Evolutionary conservation across 129 eudicot species (phyloP), one percentile per base, ranked within the genome.

Genomic region (Apium graveolens): DNA sequence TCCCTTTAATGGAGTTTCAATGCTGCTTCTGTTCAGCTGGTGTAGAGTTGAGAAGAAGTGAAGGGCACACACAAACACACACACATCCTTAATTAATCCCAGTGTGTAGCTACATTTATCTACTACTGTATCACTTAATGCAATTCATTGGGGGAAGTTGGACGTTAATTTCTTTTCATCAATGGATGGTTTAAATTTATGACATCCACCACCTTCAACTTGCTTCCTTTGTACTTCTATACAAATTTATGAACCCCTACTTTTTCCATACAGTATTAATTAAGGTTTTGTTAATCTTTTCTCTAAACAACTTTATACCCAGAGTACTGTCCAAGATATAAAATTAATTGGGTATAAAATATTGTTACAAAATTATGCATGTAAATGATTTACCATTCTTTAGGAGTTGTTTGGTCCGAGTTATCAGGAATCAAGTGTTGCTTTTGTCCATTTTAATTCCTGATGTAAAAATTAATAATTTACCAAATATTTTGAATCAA

Each of bases 101-200:
- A 17, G 20, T 72, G 11, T 72, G 2, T 42, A 24, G 34, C 21
- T 42, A 21, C n/a, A n/a, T 7, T 35, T 41, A 20, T 11, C 5
- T 35, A 10, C 12, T 14, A n/a, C n/a, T n/a, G n/a, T n/a, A 4
- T 72, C 53, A 72, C 75, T 72, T 72, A 72, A 39, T 72, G 76
- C 76, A 72, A 41, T 72, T 72, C 51, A 72, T 39, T 26, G 51
- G 76, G 76, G 76, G 76, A 72, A 42, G 76, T 72, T 72, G 76
- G 24, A n/a, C 42, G 76, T 72, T 42, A 72, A 72, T 41, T 42
- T 45, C 29, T 72, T 71, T 42, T 72, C 76, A 72, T 72, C 76
- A 41, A 41, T 41, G 27, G 49, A 39, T 0, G 51, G 29, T 24
- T 21, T 72, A 4, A n/a, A 72, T 72, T 72, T 72, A 72, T 72